Evolutionary conservation across 371 early-diverging fungal species (phyloP), one percentile per base, ranked within the genome.

Genomic region (Circinella umbellata): DNA sequence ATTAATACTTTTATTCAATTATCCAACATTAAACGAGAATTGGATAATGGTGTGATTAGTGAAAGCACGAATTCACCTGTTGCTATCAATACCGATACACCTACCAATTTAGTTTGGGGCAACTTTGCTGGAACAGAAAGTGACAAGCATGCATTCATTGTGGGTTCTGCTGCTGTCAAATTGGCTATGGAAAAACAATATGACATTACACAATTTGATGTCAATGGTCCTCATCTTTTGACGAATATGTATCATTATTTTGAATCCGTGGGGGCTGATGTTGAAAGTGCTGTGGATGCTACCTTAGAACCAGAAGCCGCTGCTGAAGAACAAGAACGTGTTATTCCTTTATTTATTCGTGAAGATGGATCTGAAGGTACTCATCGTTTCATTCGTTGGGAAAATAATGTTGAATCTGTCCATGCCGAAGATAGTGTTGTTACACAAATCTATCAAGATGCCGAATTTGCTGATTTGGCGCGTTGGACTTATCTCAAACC

Each of bases 391-490:
- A 76, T 75, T 38, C 70, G 68, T 5, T 83, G 84, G 84, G 69
- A 79, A 35, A 83, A 83, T 63, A 81, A 77, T 53, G 69, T 83
- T 6, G 84, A 83, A 20, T 73, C 80, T 1, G 75, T 78, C 11
- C 74, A 78, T 57, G 65, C 69, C 7, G 68, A 76, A 42, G 74
- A 76, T 60, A 66, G 79, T 20, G 71, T 75, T 4, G 71, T 81
- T 0, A 74, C 77, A 1, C 62, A 76, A n/a, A 77, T 83, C 11
- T 77, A 76, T 57, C 84, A 83, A 59, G 78, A 81, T 66, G 49
- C 67, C 34, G 84, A 83, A 47, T 76, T 83, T 35, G 62, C 47
- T 4, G 80, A 73, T 13, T 63, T 79, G 35, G 70, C 72, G 6
- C 66, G 57, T 4, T 79, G 80, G 80, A 79, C 80, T 9, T 67